Base-by-base conservation (phyloP, 768 basidiomycete genomes). In the Vararia minispora region DNA sequence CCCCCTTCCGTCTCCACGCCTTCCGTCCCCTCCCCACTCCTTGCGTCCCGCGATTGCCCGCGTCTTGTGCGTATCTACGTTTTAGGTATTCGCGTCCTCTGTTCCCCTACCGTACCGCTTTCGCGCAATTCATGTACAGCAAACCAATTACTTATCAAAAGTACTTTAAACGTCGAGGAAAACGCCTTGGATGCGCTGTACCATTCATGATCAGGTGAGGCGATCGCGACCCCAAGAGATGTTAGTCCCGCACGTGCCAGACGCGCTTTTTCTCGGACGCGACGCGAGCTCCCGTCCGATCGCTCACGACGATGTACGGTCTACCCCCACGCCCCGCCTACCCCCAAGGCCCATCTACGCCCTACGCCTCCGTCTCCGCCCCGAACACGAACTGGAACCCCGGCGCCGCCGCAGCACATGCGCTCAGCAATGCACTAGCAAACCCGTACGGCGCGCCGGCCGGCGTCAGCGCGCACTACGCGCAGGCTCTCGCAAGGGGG, bases 381-480 rank as follows among this genome's bases (percentile, higher is more conserved):
- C 22, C 28, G 21, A 7, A 26, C 39, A 21, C 45, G 26, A 17
- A 28, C 28, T 5, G 6, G 33, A 16, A 28, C 14, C 27, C 20
- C 20, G 39, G 35, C 23, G 28, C 45, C 7, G 31, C 39, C 11
- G 46, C 52, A 10, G 56, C 51, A 13, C 48, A 52, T 3, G 45
- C 54, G 2, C 40, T 57, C 5, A 38, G 51, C 8, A 44, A 49
- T 28, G 42, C 56, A 0, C 49, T 58, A 3, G 36, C 51, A 9
- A 54, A 58, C 39, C 58, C 59, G 12, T 59, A 58, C 38, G 49
- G 42, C 11, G 40, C 34, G 8, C 20, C 33, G 11, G 53, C 47
- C 14, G 28, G 48, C 12, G 50, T 55, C n/a, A 51, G 56, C 3
- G 45, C 55, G 10, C 59, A 62, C 41, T 55, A 62, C 37, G 56